phyloP scores from a whole-genome alignment of 2,329 filamentous ascomycete species.

The Pseudofabraea citricarpa region DNA sequence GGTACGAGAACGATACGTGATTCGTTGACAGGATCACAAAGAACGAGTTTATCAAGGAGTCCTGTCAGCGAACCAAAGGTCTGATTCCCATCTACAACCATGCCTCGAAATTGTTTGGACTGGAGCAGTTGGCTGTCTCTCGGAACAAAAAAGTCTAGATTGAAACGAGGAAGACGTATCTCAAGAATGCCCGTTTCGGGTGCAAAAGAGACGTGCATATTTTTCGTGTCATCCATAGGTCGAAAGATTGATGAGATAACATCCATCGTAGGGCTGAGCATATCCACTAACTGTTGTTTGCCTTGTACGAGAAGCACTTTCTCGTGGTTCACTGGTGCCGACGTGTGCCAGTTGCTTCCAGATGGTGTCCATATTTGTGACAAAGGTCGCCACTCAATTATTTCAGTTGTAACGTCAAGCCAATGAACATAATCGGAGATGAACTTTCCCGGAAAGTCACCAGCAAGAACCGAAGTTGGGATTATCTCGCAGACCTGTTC shows the following conservation, averaged over 20 bases:
- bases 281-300: constrained; percentile 26
- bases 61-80: constrained; percentile 43
- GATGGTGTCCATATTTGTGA: constrained; percentile 24
- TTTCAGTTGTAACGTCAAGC: constrained; percentile 24
- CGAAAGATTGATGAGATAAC: constrained; percentile 28
- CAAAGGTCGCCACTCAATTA: constrained; percentile 18
- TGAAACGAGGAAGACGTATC: constrained; percentile 41
- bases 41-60: constrained; percentile 42
- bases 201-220: constrained; percentile 32
- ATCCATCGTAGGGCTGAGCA: constrained; percentile 29
- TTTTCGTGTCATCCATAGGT: constrained; percentile 29
- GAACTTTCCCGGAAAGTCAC: constrained; percentile 19
- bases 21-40: constrained; percentile 25
- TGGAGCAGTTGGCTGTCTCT: constrained; percentile 23
- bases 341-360: constrained; percentile 22
- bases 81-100: constrained; percentile 43
- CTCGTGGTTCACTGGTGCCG: not conserved
- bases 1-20: constrained; percentile 34
- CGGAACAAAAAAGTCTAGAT: constrained; percentile 40
- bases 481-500: constrained; percentile 1
- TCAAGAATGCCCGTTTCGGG: constrained; percentile 20
- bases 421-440: constrained; percentile 32
- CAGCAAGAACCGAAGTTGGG: not conserved
- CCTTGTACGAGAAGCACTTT: constrained; percentile 15
- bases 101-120: constrained; percentile 46